Evolutionary conservation across 805 yeast species (phyloP).

Genomic region (Zygoascus ofunaensis): DNA sequence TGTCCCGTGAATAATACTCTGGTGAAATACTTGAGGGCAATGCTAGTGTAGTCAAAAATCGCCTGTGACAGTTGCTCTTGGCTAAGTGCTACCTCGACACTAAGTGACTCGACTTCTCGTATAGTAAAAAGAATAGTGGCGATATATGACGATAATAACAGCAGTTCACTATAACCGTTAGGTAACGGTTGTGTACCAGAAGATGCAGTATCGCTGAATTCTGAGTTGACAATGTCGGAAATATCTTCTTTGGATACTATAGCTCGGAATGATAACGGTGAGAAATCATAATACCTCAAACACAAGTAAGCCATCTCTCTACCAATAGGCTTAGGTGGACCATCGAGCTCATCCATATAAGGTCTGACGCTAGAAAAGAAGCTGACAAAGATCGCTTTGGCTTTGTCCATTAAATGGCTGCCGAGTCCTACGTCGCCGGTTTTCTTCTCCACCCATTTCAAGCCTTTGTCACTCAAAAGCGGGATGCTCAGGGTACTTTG

Average conservation of each 20-base stretch:
- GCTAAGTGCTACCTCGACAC: neutral
- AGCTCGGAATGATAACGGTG: constrained; percentile 6
- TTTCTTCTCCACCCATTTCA: constrained; percentile 32
- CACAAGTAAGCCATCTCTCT: neutral
- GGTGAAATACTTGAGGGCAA: neutral
- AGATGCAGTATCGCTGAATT: constrained; percentile 1
- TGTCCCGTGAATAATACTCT: neutral
- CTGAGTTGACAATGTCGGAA: constrained; percentile 6
- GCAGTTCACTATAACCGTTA: constrained; percentile 16
- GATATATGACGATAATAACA: constrained; percentile 7
- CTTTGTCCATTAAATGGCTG: constrained; percentile 5
- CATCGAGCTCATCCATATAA: constrained; percentile 2
- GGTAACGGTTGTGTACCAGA: constrained; percentile 1
- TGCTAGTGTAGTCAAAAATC: neutral
- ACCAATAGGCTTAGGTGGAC: constrained; percentile 1
- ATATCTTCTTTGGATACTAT: constrained; percentile 9
- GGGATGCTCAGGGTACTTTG: neutral
- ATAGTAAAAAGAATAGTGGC: constrained; percentile 7
- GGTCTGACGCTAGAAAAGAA: constrained; percentile 8
- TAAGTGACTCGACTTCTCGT: neutral
- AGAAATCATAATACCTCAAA: neutral
- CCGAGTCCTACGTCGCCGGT: constrained; percentile 13
- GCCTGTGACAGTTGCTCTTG: neutral
- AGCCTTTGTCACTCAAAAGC: constrained; percentile 24
- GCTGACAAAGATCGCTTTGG: constrained; percentile 6